A percentile compares a stretch with the other conserved stretches of the same genome.
Evolutionary conservation across 108 stramenopile species (phyloP).

Genomic region (Skeletonema tropicum): DNA sequence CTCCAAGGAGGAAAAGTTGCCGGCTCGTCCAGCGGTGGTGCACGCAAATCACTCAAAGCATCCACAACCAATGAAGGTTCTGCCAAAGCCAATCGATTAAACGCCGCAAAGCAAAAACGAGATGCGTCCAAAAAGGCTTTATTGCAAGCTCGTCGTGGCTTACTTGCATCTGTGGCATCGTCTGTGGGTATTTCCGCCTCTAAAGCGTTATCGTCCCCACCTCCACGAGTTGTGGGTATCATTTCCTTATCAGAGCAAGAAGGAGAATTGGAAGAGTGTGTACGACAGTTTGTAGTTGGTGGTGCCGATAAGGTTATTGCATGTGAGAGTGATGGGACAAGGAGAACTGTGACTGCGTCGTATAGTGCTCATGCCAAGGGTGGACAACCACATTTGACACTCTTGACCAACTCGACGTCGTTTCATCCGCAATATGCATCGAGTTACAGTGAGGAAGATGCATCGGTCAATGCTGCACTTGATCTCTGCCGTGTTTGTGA

Average conservation of each 20-base stretch:
- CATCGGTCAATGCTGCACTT: conserved; percentile 77
- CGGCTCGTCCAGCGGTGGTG: conserved; percentile 14
- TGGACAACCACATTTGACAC: conserved; percentile 58
- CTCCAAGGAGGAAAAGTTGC: conserved; percentile 71
- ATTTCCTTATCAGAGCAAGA: conserved; percentile 72
- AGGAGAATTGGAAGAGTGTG: conserved; percentile 62
- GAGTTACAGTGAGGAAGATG: conserved; percentile 53
- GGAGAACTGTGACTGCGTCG: conserved; percentile 61
- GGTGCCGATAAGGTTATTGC: conserved; percentile 52
- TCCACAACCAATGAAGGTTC: conserved; percentile 24
- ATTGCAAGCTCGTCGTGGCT: conserved; percentile 54
- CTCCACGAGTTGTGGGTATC: conserved; percentile 89
- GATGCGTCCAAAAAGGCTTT: conserved; percentile 56
- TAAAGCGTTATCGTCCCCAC: conserved; percentile 29
- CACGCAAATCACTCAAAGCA: conserved; percentile 27
- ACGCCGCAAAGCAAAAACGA: conserved; percentile 66
- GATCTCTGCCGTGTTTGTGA: conserved; percentile 91
- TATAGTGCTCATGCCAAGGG: conserved; percentile 83
- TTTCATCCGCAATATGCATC: conserved; percentile 68
- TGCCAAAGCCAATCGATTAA: conserved; percentile 73
- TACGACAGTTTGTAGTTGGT: conserved; percentile 44
- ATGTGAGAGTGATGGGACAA: conserved; percentile 13
- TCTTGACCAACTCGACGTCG: conserved; percentile 74
- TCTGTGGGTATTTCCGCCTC: not conserved
- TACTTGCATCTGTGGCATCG: conserved; percentile 25